Evolutionary conservation across 495 filamentous ascomycete genomes (phyloP).

Genomic region (Xanthoparmelia taractica): DNA sequence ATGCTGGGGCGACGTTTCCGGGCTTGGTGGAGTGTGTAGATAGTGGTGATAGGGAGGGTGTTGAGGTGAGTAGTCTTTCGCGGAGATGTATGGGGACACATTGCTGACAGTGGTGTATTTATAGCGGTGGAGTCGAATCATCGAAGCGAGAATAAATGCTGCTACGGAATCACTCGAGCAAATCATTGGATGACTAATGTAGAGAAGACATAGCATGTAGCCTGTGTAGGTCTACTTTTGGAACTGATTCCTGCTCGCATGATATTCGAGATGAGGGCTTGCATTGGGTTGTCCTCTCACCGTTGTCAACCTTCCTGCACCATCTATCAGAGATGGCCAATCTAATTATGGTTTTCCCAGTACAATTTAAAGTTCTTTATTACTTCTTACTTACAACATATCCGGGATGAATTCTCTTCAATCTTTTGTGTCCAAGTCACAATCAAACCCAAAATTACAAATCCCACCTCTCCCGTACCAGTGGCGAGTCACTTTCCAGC

Average conservation of each 20-base stretch:
- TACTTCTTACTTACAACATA: too few species aligned
- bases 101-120: not conserved
- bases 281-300: not conserved
- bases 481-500: too few species aligned
- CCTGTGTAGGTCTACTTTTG: not conserved
- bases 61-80: conserved; percentile 19
- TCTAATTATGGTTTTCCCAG: too few species aligned
- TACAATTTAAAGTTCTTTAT: too few species aligned
- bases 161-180: conserved; percentile 5
- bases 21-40: conserved; percentile 56
- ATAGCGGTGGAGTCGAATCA: conserved; percentile 12
- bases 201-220: too few species aligned
- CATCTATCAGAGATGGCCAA: too few species aligned
- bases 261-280: not conserved
- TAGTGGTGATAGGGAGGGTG: conserved; percentile 35
- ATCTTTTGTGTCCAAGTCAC: too few species aligned
- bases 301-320: too few species aligned
- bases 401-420: too few species aligned
- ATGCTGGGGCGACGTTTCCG: conserved; percentile 65
- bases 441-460: too few species aligned
- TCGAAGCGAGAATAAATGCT: conserved; percentile 3
- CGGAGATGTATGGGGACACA: not conserved
- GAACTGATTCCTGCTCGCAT: not conserved
- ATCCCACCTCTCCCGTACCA: too few species aligned
- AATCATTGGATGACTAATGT: not conserved